phyloP scores from a whole-genome alignment of 1,284 basidiomycete genomes.

The Trichosporon sp. region DNA sequence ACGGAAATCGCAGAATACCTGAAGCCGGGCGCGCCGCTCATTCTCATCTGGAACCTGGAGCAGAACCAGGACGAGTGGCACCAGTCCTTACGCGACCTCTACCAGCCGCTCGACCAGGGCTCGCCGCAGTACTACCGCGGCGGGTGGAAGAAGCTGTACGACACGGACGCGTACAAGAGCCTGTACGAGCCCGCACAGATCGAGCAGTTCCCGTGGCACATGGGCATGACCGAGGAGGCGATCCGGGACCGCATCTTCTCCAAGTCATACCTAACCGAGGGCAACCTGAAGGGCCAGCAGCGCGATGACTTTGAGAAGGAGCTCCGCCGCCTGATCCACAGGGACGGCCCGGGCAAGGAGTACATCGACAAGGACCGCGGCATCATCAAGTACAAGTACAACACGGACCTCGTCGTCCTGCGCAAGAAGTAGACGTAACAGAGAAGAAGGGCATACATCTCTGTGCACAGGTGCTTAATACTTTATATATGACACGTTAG shows the following conservation, averaged over 20 bases:
- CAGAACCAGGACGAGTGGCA: slow-evolving; percentile 24
- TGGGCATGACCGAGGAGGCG: slow-evolving; percentile 31
- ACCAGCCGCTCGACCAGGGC: slow-evolving; percentile 34
- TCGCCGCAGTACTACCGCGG: slow-evolving; percentile 46
- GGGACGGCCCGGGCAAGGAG: slow-evolving; percentile 27
- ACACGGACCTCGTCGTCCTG: slow-evolving; percentile 38
- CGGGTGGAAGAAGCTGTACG: slow-evolving; percentile 35
- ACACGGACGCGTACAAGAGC: slow-evolving; percentile 32
- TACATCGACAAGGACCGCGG: slow-evolving; percentile 42
- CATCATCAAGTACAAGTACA: slow-evolving; percentile 36
- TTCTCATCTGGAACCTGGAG: slow-evolving; percentile 50
- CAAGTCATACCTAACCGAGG: slow-evolving; percentile 45
- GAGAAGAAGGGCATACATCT: not conserved
- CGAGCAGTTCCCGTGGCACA: slow-evolving; percentile 24
- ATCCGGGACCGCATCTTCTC: slow-evolving; percentile 40
- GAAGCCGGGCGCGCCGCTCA: slow-evolving; percentile 39
- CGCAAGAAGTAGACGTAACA: slow-evolving; percentile 11
- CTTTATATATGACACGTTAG: slow-evolving; percentile 11
- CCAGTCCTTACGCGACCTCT: slow-evolving; percentile 25
- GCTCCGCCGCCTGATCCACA: slow-evolving; percentile 25
- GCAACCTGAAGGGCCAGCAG: slow-evolving; percentile 30
- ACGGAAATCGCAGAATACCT: slow-evolving; percentile 47
- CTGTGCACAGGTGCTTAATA: not conserved
- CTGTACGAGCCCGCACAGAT: slow-evolving; percentile 32
- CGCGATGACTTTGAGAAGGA: slow-evolving; percentile 26